phyloP scores from a whole-genome alignment of 306 rosid species.

The Vigna unguiculata region DNA sequence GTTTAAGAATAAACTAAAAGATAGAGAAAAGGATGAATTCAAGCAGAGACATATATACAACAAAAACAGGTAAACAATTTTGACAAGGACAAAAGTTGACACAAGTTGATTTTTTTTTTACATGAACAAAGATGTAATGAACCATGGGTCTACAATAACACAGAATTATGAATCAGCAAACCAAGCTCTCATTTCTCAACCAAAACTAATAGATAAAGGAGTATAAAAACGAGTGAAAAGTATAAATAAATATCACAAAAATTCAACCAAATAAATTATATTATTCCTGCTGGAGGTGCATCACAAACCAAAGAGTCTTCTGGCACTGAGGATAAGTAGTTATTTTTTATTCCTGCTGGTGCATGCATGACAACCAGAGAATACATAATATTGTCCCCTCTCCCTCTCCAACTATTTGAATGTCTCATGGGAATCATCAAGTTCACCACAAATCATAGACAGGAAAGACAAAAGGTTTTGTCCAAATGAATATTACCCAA shows the following conservation, averaged over 20 bases:
- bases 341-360: not conserved
- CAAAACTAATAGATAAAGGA: not conserved
- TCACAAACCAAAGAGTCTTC: not conserved
- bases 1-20: not conserved
- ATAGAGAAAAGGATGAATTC: not conserved
- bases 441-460: not conserved
- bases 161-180: not conserved
- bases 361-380: constrained; percentile 12
- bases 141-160: constrained; percentile 15
- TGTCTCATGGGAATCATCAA: constrained; percentile 11
- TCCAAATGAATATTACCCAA: not conserved
- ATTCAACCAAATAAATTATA: not conserved
- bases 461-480: not conserved
- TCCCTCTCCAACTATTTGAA: not conserved
- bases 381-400: not conserved
- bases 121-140: not conserved
- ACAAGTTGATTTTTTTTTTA: constrained; percentile 2
- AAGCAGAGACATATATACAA: not conserved
- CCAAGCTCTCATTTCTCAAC: constrained; percentile 10
- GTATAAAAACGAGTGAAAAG: not conserved
- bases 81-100: constrained; percentile 6
- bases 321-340: not conserved
- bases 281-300: not conserved
- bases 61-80: constrained; percentile 2
- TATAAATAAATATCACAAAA: constrained; percentile 16